Percentiles rank a stretch among this genome's conserved stretches.
These are phyloP conservation scores for Blastocystis sp. DNA, from an alignment of 352 stramenopile species.

Conservation along the genomic window DNA sequence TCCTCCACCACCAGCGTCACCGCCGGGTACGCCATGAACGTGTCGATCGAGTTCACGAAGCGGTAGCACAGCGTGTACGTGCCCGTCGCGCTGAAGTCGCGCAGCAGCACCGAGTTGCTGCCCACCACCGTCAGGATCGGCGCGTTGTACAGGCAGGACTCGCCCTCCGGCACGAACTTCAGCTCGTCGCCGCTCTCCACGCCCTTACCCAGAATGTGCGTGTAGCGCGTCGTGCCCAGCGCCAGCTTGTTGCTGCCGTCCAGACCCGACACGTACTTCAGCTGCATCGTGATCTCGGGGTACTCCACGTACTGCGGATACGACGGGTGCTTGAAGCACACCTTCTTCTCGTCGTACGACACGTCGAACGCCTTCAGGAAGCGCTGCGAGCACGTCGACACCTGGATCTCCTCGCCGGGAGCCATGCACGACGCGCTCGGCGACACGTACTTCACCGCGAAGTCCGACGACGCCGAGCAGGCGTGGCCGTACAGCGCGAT, in stretches of 20 bases:
- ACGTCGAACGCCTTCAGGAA: constrained; percentile 48
- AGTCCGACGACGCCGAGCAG: constrained; percentile 1
- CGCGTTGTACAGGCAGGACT: background rate
- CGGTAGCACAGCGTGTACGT: constrained; percentile 41
- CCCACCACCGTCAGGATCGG: constrained; percentile 30
- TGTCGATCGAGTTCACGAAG: constrained; percentile 66
- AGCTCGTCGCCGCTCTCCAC: constrained; percentile 29
- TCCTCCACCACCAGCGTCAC: constrained; percentile 40
- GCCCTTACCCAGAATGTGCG: constrained; percentile 30
- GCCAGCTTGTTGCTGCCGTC: constrained; percentile 44
- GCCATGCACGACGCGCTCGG: background rate
- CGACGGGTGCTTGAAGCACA: constrained; percentile 62
- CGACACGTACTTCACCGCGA: constrained; percentile 66
- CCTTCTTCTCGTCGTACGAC: constrained; percentile 54
- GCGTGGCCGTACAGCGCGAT: constrained; percentile 54
- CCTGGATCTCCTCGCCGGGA: background rate
- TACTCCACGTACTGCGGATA: constrained; percentile 51
- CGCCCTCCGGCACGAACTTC: constrained; percentile 54
- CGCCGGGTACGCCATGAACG: constrained; percentile 30
- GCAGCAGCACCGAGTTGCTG: background rate
- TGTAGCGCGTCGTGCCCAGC: background rate
- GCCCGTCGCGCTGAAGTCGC: constrained; percentile 6
- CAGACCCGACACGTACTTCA: constrained; percentile 62
- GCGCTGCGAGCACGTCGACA: constrained; percentile 48
- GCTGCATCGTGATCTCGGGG: constrained; percentile 42